Conservation (phyloP, 108 stramenopile genomes). For the Asterionellopsis glacialis region DNA sequence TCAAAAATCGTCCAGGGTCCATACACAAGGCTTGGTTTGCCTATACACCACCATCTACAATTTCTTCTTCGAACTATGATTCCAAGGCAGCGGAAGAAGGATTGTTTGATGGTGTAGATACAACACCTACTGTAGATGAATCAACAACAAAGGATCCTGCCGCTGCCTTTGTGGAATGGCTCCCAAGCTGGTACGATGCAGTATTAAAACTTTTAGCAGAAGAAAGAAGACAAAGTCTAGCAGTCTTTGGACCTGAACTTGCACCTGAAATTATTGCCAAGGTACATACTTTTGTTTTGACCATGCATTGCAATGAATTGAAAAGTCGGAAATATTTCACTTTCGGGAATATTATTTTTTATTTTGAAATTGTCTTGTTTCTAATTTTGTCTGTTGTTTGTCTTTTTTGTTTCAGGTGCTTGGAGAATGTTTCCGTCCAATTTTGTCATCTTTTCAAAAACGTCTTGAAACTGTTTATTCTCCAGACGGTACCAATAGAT, state of each 20-base stretch:
- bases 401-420: constrained; percentile 27
- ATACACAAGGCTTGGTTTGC: constrained; percentile 73
- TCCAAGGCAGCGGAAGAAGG: constrained; percentile 11
- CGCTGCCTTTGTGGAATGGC: constrained; percentile 53
- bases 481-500: constrained; percentile 5
- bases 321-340: no score
- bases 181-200: constrained; percentile 73
- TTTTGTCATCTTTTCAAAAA: constrained; percentile 59
- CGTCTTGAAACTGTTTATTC: constrained; percentile 54
- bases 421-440: constrained; percentile 67
- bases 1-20: constrained; percentile 56
- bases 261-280: constrained; percentile 57
- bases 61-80: constrained; percentile 11
- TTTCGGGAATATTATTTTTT: no score
- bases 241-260: constrained; percentile 65
- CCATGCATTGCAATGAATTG: no score
- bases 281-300: constrained; percentile 16
- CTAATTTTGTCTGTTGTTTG: background rate
- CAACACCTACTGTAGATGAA: constrained; percentile 16
- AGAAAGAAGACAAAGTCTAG: constrained; percentile 58
- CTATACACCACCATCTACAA: constrained; percentile 16
- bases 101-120: constrained; percentile 1
- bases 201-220: constrained; percentile 55
- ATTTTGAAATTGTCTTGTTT: background rate
- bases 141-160: constrained; percentile 27